Conservation (phyloP, 1,139 yeast genomes). For the Kluyveromyces sp. region DNA sequence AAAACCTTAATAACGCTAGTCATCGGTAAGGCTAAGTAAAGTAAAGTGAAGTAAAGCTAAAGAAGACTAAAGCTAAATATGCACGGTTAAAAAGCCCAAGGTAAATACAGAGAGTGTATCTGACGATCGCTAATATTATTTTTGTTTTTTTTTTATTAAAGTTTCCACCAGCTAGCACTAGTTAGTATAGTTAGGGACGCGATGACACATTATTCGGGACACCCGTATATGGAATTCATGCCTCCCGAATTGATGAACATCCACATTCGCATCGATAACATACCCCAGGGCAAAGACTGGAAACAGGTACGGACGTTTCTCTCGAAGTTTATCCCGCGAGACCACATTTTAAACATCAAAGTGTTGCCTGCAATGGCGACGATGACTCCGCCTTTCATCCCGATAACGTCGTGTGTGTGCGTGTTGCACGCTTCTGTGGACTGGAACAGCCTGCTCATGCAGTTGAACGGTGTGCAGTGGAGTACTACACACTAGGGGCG, state of each 20-base stretch:
- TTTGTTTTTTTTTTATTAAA: no score
- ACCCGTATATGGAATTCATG: conserved; percentile 4
- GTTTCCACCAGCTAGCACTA: neutral
- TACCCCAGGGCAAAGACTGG: conserved; percentile 30
- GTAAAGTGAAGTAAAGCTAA: no score
- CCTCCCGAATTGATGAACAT: conserved; percentile 5
- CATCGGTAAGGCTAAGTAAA: no score
- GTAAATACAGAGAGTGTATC: no score
- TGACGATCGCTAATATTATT: no score
- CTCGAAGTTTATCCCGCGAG: conserved; percentile 27
- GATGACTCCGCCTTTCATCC: conserved; percentile 25
- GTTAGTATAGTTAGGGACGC: neutral
- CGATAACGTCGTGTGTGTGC: conserved; percentile 26
- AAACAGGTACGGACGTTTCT: conserved; percentile 27
- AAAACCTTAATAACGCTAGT: no score
- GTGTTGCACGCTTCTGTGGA: conserved; percentile 15
- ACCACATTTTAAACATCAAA: conserved; percentile 24
- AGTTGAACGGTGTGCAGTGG: conserved; percentile 27
- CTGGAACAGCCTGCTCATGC: conserved; percentile 20
- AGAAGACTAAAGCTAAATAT: no score
- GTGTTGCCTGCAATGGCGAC: conserved; percentile 27
- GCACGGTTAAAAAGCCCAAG: no score
- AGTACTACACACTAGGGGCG: conserved; percentile 24
- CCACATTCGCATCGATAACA: conserved; percentile 23
- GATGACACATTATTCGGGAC: conserved; percentile 4